Evolutionary conservation across 2,329 filamentous ascomycete genomes (phyloP).

Genomic region (Gaeumannomyces tritici): DNA sequence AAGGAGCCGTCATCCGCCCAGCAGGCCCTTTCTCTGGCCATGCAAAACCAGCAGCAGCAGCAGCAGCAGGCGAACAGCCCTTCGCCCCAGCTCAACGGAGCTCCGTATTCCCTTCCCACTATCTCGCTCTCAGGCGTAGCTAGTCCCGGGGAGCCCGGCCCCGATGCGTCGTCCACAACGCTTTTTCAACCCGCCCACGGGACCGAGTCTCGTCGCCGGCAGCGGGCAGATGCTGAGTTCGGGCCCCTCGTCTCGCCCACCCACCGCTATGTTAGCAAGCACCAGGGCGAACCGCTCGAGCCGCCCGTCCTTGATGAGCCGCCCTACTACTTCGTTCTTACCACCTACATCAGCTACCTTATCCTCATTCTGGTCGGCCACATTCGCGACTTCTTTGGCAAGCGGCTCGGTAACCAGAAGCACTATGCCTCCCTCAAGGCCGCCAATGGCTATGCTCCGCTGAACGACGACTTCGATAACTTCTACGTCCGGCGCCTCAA

Average conservation of each 20-base stretch:
- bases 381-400: slow-evolving; percentile 94
- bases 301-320: slow-evolving; percentile 89
- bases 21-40: slow-evolving; percentile 40
- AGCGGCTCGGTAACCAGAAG: slow-evolving; percentile 79
- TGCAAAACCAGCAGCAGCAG: slow-evolving; percentile 30
- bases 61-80: slow-evolving; percentile 47
- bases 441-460: slow-evolving; percentile 81
- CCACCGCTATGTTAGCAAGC: slow-evolving; percentile 84
- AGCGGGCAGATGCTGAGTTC: slow-evolving; percentile 80
- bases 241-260: slow-evolving; percentile 70
- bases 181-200: slow-evolving; percentile 82
- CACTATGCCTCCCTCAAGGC: slow-evolving; percentile 73
- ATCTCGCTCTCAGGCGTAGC: slow-evolving; percentile 69
- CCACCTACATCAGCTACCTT: slow-evolving; percentile 96
- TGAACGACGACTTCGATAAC: slow-evolving; percentile 98
- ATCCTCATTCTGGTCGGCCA: slow-evolving; percentile 93
- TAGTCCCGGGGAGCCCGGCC: slow-evolving; percentile 50
- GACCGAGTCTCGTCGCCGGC: slow-evolving; percentile 69
- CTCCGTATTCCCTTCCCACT: slow-evolving; percentile 59
- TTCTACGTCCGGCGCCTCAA: slow-evolving; percentile 94
- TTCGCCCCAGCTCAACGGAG: slow-evolving; percentile 35
- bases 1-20: slow-evolving; percentile 58
- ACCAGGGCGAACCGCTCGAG: slow-evolving; percentile 69
- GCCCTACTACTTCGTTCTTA: slow-evolving; percentile 92
- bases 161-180: slow-evolving; percentile 64